Conservation (phyloP, 1,139 yeast species). For the Candida sanyaensis region DNA sequence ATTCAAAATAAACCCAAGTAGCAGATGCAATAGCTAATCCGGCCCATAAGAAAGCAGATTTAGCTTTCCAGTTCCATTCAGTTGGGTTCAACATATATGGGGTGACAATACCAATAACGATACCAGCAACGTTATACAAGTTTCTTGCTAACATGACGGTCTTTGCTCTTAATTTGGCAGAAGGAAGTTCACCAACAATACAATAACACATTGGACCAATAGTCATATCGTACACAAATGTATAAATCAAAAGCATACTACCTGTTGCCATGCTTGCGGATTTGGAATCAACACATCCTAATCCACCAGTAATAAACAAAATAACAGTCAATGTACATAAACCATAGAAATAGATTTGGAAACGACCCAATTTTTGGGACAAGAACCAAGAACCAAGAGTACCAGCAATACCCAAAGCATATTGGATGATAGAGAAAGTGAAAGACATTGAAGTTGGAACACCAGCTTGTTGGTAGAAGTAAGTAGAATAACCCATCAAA, state of each 20-base stretch:
- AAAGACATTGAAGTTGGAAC: conserved; percentile 37
- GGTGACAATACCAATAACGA: conserved; percentile 44
- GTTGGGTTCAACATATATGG: conserved; percentile 64
- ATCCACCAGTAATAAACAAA: conserved; percentile 47
- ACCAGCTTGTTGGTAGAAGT: conserved; percentile 56
- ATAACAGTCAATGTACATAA: conserved; percentile 34
- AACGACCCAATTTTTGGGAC: conserved; percentile 50
- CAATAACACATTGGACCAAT: conserved; percentile 65
- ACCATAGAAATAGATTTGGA: conserved; percentile 50
- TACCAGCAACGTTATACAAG: conserved; percentile 44
- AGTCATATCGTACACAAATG: conserved; percentile 52
- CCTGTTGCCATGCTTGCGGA: conserved; percentile 45
- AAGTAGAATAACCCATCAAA: conserved; percentile 56
- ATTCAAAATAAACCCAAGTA: conserved; percentile 52
- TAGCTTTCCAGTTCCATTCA: conserved; percentile 60
- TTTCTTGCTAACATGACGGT: conserved; percentile 59
- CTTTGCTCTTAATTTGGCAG: conserved; percentile 55
- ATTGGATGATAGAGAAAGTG: conserved; percentile 47
- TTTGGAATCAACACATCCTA: conserved; percentile 21
- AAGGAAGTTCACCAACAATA: conserved; percentile 58
- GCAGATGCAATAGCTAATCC: conserved; percentile 42
- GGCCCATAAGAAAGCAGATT: conserved; percentile 60
- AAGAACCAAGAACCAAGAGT: conserved; percentile 55
- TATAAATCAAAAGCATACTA: conserved; percentile 47
- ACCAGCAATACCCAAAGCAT: conserved; percentile 51